Evolutionary conservation across 257 asterid species (phyloP).

Genomic region (Capsicum baccatum): DNA sequence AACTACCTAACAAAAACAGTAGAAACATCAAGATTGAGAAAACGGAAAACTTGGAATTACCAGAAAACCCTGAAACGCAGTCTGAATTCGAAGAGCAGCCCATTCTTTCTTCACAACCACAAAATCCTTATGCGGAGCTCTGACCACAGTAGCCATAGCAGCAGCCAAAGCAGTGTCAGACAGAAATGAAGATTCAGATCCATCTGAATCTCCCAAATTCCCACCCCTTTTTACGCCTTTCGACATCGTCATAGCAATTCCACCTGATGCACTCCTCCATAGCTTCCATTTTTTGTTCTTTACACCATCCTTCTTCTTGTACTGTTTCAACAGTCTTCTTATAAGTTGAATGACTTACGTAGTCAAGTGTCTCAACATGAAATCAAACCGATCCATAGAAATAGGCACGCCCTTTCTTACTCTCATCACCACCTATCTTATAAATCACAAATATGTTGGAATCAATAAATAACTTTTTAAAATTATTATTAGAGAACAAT

Average conservation of each 20-base stretch:
- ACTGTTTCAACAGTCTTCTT: no score
- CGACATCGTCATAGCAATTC: conserved; percentile 42
- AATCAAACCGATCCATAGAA: no score
- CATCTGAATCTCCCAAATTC: conserved; percentile 54
- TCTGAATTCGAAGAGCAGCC: conserved; percentile 91
- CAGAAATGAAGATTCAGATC: conserved; percentile 49
- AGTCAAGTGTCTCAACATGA: no score
- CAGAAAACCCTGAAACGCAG: conserved; percentile 81
- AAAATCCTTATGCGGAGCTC: conserved; percentile 85
- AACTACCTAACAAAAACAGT: not conserved
- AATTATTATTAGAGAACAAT: no score
- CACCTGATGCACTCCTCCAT: conserved; percentile 88
- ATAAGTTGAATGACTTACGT: no score
- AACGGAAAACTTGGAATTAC: conserved; percentile 38
- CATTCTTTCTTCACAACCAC: conserved; percentile 68
- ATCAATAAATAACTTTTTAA: no score
- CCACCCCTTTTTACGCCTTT: conserved; percentile 52
- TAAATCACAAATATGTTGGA: no score
- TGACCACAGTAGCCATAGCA: conserved; percentile 74
- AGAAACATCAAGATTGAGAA: not conserved
- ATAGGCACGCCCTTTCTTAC: no score
- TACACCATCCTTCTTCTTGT: no score
- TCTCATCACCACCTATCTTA: no score
- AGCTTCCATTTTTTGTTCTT: conserved; percentile 86
- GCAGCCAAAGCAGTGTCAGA: conserved; percentile 75